Conservation (phyloP, 2,329 filamentous ascomycete genomes). For the Cladosporium sp. region DNA sequence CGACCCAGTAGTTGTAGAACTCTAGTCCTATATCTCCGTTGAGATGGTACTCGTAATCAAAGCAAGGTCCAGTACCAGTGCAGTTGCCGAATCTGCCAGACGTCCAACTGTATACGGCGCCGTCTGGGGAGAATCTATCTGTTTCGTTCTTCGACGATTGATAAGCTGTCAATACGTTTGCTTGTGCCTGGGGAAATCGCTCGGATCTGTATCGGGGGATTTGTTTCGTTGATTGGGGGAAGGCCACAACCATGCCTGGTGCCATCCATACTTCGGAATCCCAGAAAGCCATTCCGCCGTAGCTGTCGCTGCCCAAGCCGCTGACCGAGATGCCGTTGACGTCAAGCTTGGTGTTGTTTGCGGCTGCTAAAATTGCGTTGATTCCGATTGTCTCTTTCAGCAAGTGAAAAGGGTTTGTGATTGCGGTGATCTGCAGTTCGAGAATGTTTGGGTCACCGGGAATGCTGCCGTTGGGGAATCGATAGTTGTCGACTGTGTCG, state of each 20-base stretch:
- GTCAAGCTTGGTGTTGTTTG: constrained; percentile 49
- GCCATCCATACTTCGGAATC: constrained; percentile 65
- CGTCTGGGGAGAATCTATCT: constrained; percentile 50
- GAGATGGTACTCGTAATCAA: constrained; percentile 68
- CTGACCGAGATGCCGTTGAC: constrained; percentile 64
- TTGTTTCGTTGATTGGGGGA: constrained; percentile 57
- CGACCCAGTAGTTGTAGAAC: constrained; percentile 56
- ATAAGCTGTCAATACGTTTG: constrained; percentile 54
- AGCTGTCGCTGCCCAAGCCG: constrained; percentile 62
- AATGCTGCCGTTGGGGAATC: constrained; percentile 53
- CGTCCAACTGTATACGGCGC: constrained; percentile 65
- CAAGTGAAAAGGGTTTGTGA: constrained; percentile 54
- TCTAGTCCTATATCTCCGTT: constrained; percentile 65
- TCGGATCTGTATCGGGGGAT: constrained; percentile 61
- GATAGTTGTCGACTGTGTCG: constrained; percentile 60
- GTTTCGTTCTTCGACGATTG: constrained; percentile 57
- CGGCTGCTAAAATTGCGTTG: constrained; percentile 49
- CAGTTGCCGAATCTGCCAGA: constrained; percentile 64
- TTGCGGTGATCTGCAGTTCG: constrained; percentile 51
- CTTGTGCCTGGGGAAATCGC: constrained; percentile 54
- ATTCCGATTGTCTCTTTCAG: constrained; percentile 51
- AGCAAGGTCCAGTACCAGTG: constrained; percentile 56
- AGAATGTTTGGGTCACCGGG: constrained; percentile 54
- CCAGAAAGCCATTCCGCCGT: constrained; percentile 63
- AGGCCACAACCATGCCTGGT: constrained; percentile 59